Base-by-base conservation (phyloP, 1,284 basidiomycete species). In the Xerocomus amazonicus region DNA sequence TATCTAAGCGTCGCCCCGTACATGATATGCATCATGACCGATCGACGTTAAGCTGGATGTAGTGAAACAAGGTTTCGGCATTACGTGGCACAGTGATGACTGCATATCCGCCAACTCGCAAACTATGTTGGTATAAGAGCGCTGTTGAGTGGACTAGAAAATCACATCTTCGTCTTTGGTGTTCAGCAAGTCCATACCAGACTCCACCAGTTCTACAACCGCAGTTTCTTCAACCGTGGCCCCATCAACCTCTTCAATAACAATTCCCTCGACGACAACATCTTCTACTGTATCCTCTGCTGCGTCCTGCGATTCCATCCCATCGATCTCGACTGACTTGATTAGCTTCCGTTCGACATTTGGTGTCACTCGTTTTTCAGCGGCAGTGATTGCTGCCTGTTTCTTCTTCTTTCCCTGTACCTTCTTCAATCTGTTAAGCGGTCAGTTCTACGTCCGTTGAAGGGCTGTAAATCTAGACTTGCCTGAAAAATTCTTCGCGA, bases 351-450 rank as follows among this genome's bases (percentile, higher is more conserved):
- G 67, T 33, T 67, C 69, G 27, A 44, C 12, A 6, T 39, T 40
- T 19, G n/a, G 5, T 27, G n/a, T 14, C 28, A 45, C 48, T 35
- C 59, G 48, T 59, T 66, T 55, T 52, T 62, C 61, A 49, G 61
- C 44, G 50, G 51, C 51, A 14, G 51, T 41, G 39, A 63, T 63
- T 36, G 57, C 49, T 36, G 70, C 65, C 36, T 79, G 61, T 72
- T 80, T 78, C 74, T 97, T 97, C 82, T 97, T 97, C 81, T 97
- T 97, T 34, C 90, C 91, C 70, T 97, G 94, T 8, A 97, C 93
- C 70, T 97, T 97, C 73, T 97, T 96, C 59, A 96, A 71, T 60
- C 90, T 90, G 55, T 26, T 37, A 43, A 48, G 16, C 0, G 1
- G 26, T 65, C n/a, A 61, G 49, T 36, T 38, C 41, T 9, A 2